phyloP scores from a whole-genome alignment of 2,329 filamentous ascomycete species.

The Didymella sp. region DNA sequence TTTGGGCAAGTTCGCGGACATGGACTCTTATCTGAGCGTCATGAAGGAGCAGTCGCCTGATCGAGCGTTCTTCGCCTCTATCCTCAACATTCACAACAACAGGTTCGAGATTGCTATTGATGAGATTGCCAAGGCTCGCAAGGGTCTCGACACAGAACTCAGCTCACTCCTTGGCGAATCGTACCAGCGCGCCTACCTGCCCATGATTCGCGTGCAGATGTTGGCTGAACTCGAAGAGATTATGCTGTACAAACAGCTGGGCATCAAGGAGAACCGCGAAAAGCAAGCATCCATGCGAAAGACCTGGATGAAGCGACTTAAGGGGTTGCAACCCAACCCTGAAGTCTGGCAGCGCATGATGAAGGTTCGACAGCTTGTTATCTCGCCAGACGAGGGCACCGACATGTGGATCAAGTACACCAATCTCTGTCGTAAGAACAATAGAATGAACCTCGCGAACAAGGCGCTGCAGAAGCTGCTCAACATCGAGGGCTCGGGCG shows the following conservation, averaged over 20 bases:
- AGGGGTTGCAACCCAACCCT: conserved; percentile 94
- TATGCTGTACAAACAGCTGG: conserved; percentile 93
- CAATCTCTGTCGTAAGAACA: conserved; percentile 96
- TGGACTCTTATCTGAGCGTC: conserved; percentile 95
- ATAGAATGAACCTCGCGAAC: conserved; percentile 91
- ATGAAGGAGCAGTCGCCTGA: conserved; percentile 96
- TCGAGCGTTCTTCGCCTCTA: conserved; percentile 96
- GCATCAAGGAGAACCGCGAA: conserved; percentile 68
- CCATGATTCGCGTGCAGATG: conserved; percentile 99
- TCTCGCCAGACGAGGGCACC: conserved; percentile 90
- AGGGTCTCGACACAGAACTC: conserved; percentile 93
- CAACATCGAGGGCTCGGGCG: conserved; percentile 46
- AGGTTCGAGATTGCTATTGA: conserved; percentile 90
- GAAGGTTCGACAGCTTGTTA: conserved; percentile 89
- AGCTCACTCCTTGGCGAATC: conserved; percentile 97
- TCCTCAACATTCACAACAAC: conserved; percentile 91
- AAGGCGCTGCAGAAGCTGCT: conserved; percentile 94
- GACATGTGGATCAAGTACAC: conserved; percentile 99
- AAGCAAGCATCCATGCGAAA: conserved; percentile 90
- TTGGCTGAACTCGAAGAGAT: conserved; percentile 97
- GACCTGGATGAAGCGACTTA: conserved; percentile 94
- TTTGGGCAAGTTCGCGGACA: conserved; percentile 93
- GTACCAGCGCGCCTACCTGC: conserved; percentile 95
- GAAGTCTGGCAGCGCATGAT: conserved; percentile 99
- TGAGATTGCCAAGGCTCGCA: conserved; percentile 89